These are phyloP conservation scores for Mikania micrantha DNA, from an alignment of 129 eudicot genomes.

Conservation along the genomic window DNA sequence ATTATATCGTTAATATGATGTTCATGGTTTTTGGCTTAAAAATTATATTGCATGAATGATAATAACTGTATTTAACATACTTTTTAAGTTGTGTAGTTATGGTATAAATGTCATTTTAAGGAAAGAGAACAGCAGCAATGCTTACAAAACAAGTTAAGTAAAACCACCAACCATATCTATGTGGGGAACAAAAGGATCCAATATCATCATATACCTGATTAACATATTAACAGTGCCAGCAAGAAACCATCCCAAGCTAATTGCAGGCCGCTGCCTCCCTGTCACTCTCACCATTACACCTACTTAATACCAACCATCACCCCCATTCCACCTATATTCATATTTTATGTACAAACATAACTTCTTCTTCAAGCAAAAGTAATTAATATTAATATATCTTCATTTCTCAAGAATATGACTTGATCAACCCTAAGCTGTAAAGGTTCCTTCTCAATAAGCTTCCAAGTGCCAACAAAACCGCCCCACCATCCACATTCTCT, in stretches of 20 bases:
- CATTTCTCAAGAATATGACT: conserved; percentile 48
- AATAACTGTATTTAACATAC: too few species aligned
- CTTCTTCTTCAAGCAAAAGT: conserved; percentile 22
- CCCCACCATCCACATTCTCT: conserved; percentile 56
- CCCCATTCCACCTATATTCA: neutral
- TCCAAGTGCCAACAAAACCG: conserved; percentile 74
- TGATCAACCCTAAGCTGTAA: conserved; percentile 69
- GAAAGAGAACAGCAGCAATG: neutral
- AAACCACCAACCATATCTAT: neutral
- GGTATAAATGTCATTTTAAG: neutral
- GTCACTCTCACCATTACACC: conserved; percentile 19
- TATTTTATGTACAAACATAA: too few species aligned
- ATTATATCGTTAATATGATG: too few species aligned
- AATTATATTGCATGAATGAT: too few species aligned
- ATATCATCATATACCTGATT: conserved; percentile 12
- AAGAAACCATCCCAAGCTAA: conserved; percentile 9
- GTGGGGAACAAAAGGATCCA: conserved; percentile 8
- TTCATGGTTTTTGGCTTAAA: too few species aligned
- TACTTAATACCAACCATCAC: conserved; percentile 30
- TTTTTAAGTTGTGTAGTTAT: too few species aligned
- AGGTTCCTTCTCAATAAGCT: conserved; percentile 82
- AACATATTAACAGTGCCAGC: conserved; percentile 14
- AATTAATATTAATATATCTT: conserved; percentile 1
- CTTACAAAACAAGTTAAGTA: conserved; percentile 16
- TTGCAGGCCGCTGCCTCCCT: neutral